Evolutionary conservation across 2,329 filamentous ascomycete genomes (phyloP).

Genomic region (Aureobasidium sp.): DNA sequence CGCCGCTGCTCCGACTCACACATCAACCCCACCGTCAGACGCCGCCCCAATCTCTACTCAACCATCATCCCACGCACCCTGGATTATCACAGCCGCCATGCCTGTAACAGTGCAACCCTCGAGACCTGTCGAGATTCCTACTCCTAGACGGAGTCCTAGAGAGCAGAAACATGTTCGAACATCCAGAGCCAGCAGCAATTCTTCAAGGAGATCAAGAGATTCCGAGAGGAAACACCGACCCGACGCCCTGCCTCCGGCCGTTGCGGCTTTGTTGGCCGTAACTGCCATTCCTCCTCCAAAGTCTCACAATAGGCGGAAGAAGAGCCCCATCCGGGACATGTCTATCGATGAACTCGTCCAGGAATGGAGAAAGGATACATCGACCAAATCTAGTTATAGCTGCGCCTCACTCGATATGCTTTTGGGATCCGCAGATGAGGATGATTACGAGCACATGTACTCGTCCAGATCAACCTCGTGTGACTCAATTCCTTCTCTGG

Average conservation of each 20-base stretch:
- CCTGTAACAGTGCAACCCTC: conserved; percentile 24
- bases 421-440: conserved; percentile 48
- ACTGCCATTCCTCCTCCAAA: conserved; percentile 51
- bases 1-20: neutral
- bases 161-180: conserved; percentile 28
- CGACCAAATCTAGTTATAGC: conserved; percentile 25
- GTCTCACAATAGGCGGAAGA: conserved; percentile 35
- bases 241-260: conserved; percentile 46
- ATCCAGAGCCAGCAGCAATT: conserved; percentile 28
- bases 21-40: neutral
- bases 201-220: conserved; percentile 20
- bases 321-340: conserved; percentile 34
- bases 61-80: conserved; percentile 6
- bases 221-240: conserved; percentile 30
- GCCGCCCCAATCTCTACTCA: neutral
- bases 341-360: conserved; percentile 54
- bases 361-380: conserved; percentile 45
- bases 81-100: conserved; percentile 5
- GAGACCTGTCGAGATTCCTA: conserved; percentile 38
- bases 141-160: conserved; percentile 27
- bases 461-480: conserved; percentile 48
- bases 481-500: conserved; percentile 52
- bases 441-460: conserved; percentile 37
- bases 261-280: conserved; percentile 52
- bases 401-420: conserved; percentile 45